A percentile compares a stretch with the other conserved stretches of the same genome.
These are phyloP conservation scores for Mortierella sp. DNA, from an alignment of 371 early-diverging fungal genomes.

Conservation along the genomic window DNA sequence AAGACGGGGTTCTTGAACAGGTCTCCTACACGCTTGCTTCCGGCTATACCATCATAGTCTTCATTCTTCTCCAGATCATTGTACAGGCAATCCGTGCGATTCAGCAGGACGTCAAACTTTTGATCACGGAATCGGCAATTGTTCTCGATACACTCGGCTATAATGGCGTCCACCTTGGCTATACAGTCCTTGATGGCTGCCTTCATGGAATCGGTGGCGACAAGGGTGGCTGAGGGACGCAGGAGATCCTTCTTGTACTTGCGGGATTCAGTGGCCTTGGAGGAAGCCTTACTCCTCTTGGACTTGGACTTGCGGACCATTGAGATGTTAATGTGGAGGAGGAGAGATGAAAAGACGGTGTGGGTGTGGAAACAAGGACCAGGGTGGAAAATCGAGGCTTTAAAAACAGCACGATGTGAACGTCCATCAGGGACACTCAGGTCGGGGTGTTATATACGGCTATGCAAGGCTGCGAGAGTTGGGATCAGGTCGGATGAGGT, in stretches of 20 bases:
- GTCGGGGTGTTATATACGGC: too few relatives aligned
- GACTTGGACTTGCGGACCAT: conserved; percentile 20
- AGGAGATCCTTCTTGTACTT: conserved; percentile 31
- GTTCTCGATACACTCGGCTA: conserved; percentile 35
- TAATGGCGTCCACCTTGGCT: conserved; percentile 45
- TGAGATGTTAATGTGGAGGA: not conserved
- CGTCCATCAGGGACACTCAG: too few relatives aligned
- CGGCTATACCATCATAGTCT: conserved; percentile 18
- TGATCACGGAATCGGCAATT: conserved; percentile 38
- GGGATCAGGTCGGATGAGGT: too few relatives aligned
- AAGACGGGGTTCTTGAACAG: conserved; percentile 42
- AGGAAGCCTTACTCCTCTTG: conserved; percentile 4
- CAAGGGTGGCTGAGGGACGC: conserved; percentile 26
- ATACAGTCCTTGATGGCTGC: conserved; percentile 30
- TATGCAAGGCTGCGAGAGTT: too few relatives aligned
- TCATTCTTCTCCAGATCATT: conserved; percentile 9
- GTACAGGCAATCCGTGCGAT: conserved; percentile 25
- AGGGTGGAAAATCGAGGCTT: too few relatives aligned
- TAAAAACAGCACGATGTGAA: too few relatives aligned
- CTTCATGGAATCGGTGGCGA: conserved; percentile 33
- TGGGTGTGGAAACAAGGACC: too few relatives aligned
- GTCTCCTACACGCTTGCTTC: conserved; percentile 26
- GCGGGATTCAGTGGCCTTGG: conserved; percentile 11
- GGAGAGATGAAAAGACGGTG: too few relatives aligned
- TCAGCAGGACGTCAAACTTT: conserved; percentile 35